Conservation (phyloP, 768 basidiomycete species). For the Amanita rubescens region DNA sequence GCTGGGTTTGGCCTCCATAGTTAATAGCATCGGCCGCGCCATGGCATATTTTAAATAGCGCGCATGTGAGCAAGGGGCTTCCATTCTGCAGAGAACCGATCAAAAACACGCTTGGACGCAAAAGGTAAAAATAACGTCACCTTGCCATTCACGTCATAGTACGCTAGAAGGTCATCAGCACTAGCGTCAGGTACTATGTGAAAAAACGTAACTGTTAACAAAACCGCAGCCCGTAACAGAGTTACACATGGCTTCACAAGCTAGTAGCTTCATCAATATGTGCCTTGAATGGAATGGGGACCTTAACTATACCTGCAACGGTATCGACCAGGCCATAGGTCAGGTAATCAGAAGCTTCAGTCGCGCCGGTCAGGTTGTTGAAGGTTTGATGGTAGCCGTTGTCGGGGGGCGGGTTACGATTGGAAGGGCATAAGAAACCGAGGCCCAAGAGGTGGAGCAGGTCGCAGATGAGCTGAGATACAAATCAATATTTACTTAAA, state of each 20-base stretch:
- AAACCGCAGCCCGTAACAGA: slow-evolving; percentile 32
- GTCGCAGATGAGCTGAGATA: slow-evolving; percentile 29
- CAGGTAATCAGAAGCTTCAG: slow-evolving; percentile 32
- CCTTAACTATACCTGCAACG: slow-evolving; percentile 24
- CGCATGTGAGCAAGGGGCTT: slow-evolving; percentile 36
- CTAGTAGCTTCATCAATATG: slow-evolving; percentile 14
- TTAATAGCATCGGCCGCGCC: slow-evolving; percentile 29
- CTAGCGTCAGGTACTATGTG: background rate
- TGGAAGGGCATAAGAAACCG: slow-evolving; percentile 30
- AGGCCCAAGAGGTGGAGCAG: slow-evolving; percentile 28
- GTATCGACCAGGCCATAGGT: slow-evolving; percentile 41
- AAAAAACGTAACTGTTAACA: slow-evolving; percentile 29
- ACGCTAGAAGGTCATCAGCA: slow-evolving; percentile 19
- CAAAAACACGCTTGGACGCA: background rate
- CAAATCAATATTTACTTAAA: background rate
- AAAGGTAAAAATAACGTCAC: slow-evolving; percentile 9
- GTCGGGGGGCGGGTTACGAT: slow-evolving; percentile 14
- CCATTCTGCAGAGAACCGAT: slow-evolving; percentile 22
- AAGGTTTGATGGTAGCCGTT: slow-evolving; percentile 34
- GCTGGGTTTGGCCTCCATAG: slow-evolving; percentile 35
- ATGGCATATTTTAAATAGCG: slow-evolving; percentile 34
- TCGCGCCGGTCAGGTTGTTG: slow-evolving; percentile 33
- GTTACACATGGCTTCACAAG: slow-evolving; percentile 40
- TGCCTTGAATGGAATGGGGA: background rate
- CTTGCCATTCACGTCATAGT: slow-evolving; percentile 42